These are phyloP conservation scores for Xylaria scruposa DNA, from an alignment of 495 filamentous ascomycete genomes.

Conservation along the genomic window DNA sequence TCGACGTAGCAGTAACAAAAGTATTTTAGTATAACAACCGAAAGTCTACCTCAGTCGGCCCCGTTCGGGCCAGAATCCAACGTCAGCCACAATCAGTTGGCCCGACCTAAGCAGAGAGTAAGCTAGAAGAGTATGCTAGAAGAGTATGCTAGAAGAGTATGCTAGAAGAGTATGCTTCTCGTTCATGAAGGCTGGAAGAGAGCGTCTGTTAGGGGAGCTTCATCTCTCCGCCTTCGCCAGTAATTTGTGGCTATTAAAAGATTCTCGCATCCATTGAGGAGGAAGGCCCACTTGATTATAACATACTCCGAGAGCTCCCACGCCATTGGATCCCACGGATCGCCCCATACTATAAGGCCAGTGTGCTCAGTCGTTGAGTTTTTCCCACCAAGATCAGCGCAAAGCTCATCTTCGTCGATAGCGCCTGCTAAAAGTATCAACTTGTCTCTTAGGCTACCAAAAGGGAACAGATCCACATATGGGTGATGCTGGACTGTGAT, in stretches of 20 bases:
- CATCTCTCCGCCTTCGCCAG: not conserved
- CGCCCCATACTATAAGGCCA: not conserved
- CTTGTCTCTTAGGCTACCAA: not conserved
- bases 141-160: too few species aligned
- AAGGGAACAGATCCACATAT: not conserved
- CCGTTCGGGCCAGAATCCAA: too few species aligned
- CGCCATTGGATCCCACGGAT: not conserved
- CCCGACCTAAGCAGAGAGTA: too few species aligned
- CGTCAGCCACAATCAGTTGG: too few species aligned
- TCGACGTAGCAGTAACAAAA: too few species aligned
- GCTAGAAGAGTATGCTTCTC: too few species aligned
- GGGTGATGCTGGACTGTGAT: not conserved
- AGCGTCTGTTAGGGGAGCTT: not conserved
- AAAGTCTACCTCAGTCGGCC: too few species aligned
- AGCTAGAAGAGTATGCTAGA: too few species aligned
- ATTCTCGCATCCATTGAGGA: not conserved
- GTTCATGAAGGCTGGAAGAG: not conserved
- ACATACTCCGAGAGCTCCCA: conserved; percentile 8
- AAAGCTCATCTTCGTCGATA: conserved; percentile 1
- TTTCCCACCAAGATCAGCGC: not conserved
- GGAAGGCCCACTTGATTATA: not conserved
- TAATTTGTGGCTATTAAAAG: not conserved
- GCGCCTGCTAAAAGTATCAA: not conserved
- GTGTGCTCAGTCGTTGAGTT: not conserved
- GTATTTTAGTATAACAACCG: too few species aligned